Conservation (phyloP, 345 rosid species). For the Durio zibethinus region DNA sequence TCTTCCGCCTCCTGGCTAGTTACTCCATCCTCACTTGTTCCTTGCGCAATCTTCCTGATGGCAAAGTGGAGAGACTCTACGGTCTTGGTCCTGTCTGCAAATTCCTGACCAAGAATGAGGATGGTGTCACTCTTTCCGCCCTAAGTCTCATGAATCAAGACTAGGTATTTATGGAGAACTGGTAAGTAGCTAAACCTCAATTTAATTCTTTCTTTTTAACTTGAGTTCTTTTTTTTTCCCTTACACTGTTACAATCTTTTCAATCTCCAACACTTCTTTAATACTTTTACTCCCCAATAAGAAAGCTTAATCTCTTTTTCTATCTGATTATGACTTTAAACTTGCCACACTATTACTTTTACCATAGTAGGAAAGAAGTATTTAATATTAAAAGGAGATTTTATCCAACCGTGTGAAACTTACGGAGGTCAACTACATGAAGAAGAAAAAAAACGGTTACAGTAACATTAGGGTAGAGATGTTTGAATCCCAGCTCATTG, state of each 20-base stretch:
- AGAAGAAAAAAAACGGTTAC: too few relatives aligned
- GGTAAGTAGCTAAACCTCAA: conserved; percentile 35
- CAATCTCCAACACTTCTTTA: too few relatives aligned
- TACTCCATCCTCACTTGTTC: conserved; percentile 61
- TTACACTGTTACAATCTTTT: not conserved
- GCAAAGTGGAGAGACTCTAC: conserved; percentile 53
- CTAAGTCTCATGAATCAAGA: conserved; percentile 89
- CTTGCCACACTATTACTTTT: not conserved
- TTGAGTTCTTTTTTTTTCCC: too few relatives aligned
- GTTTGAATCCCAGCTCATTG: too few relatives aligned
- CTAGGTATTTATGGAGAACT: conserved; percentile 90
- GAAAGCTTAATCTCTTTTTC: too few relatives aligned
- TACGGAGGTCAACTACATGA: too few relatives aligned
- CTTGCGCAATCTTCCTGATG: conserved; percentile 36
- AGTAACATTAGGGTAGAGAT: too few relatives aligned
- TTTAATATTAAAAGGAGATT: too few relatives aligned
- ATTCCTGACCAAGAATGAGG: conserved; percentile 72
- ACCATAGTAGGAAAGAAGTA: too few relatives aligned
- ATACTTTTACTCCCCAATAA: not conserved
- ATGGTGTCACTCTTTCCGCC: conserved; percentile 68
- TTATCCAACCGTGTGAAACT: too few relatives aligned
- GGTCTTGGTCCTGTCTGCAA: conserved; percentile 86
- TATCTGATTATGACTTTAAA: not conserved
- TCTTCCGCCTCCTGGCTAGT: conserved; percentile 64
- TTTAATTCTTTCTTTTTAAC: not conserved